Evolutionary conservation across 495 filamentous ascomycete genomes (phyloP), one percentile per base, ranked within the genome.

Genomic region (Collariella sp.): DNA sequence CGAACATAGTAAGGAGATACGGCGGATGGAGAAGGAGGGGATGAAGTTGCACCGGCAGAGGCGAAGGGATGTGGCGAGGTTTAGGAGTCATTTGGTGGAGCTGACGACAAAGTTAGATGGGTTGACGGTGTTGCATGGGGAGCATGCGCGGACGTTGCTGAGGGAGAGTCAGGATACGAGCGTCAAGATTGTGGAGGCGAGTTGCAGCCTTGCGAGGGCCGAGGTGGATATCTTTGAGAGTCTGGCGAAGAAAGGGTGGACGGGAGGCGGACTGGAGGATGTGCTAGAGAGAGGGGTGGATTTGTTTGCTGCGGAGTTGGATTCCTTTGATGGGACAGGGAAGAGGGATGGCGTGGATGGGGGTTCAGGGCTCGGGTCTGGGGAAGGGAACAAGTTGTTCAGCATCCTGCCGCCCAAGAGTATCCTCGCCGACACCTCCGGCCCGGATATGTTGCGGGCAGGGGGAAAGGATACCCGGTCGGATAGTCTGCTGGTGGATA

Each of bases 151-250:
- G 31, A 73, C 69, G 1, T 60, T 83, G 47, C 62, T 83, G 46
- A 58, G 76, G 47, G 78, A 82, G 54, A 73, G 74, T 39, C 81
- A 83, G 65, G 79, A 83, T 59, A 77, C 79, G 55, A 79, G 76
- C 24, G 64, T 60, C 11, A 67, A 69, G 44, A 81, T 84, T 54
- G 70, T 83, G 7, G 81, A 84, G 46, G 78, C 76, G n/a, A 76
- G 78, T 22, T 81, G 79, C 40, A 74, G 74, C 41, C 69, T 84
- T 5, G 80, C 83, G 20, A 72, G 81, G 19, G 81, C 81, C 41
- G 81, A 84, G 66, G 75, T 83, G 7, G 81, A 84, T 54, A 83
- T 84, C 45, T 84, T 83, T 59, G 81, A 84, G 67, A 74, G 77
- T 19, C 62, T 84, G 51, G 81, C 81, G 39, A 64, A 79, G 47